Conservation (phyloP, 352 stramenopile genomes). For the Globisporangium irregulare region DNA sequence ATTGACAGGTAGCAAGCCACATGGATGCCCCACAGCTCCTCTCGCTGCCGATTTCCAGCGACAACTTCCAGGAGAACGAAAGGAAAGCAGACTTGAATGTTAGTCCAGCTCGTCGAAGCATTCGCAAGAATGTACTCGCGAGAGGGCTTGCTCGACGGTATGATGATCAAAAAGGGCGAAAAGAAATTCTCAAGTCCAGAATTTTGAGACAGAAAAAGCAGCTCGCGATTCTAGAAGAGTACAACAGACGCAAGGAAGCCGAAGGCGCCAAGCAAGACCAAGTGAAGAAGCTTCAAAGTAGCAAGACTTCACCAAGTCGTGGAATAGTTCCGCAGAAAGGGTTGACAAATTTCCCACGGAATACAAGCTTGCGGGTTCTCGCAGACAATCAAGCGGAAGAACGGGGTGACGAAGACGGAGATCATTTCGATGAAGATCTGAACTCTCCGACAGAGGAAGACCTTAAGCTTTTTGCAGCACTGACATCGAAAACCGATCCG, state of each 20-base stretch:
- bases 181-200: conserved; percentile 24
- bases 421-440: not conserved
- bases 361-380: conserved; percentile 21
- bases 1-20: not conserved
- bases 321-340: conserved; percentile 20
- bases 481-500: not conserved
- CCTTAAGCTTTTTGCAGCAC: conserved; percentile 8
- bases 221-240: conserved; percentile 27
- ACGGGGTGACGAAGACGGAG: not conserved
- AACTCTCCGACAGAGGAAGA: conserved; percentile 13
- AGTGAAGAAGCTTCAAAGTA: not conserved
- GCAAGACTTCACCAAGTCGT: conserved; percentile 5
- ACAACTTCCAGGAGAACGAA: conserved; percentile 6
- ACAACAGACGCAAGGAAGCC: conserved; percentile 21
- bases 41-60: conserved; percentile 7
- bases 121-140: conserved; percentile 31
- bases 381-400: conserved; percentile 6
- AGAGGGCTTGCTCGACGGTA: conserved; percentile 30
- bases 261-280: not conserved
- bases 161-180: conserved; percentile 27
- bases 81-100: conserved; percentile 1
- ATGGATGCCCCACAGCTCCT: conserved; percentile 7
- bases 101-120: conserved; percentile 13
- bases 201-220: conserved; percentile 26
- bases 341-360: conserved; percentile 16